Percentiles rank a stretch among this genome's conserved stretches.
phyloP scores from a whole-genome alignment of 495 filamentous ascomycete genomes.

The Stereocaulon alpinum region DNA sequence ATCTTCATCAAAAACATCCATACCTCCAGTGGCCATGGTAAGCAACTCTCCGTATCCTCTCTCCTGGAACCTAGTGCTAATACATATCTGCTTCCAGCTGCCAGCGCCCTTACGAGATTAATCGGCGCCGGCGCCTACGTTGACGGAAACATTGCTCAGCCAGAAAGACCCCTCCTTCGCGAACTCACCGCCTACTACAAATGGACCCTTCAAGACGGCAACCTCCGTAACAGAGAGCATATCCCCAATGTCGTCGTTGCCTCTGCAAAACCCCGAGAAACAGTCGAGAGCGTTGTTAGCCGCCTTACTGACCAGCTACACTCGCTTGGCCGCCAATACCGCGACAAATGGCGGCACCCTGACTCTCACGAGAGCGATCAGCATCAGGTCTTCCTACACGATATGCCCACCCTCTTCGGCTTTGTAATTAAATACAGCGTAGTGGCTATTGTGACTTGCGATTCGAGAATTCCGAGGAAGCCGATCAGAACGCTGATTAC shows the following conservation, averaged over 20 bases:
- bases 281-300: constrained; percentile 25
- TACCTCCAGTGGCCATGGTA: constrained; percentile 31
- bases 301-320: constrained; percentile 28
- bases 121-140: constrained; percentile 33
- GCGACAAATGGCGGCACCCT: constrained; percentile 11
- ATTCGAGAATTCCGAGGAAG: constrained; percentile 20
- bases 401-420: constrained; percentile 30
- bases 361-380: constrained; percentile 1
- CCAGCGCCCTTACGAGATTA: constrained; percentile 30
- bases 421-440: constrained; percentile 35
- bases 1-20: constrained; percentile 39
- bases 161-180: constrained; percentile 28
- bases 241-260: constrained; percentile 31
- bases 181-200: constrained; percentile 32
- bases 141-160: constrained; percentile 30
- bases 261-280: constrained; percentile 26
- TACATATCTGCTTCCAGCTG: constrained; percentile 22
- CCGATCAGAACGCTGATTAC: constrained; percentile 24
- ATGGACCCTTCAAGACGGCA: constrained; percentile 35
- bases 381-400: constrained; percentile 1
- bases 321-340: constrained; percentile 25
- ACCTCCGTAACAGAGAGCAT: constrained; percentile 14
- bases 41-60: constrained; percentile 6
- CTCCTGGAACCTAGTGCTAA: neutral
- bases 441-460: constrained; percentile 33